phyloP scores from a whole-genome alignment of 305 asterid species.

The Plantago coronopus region DNA sequence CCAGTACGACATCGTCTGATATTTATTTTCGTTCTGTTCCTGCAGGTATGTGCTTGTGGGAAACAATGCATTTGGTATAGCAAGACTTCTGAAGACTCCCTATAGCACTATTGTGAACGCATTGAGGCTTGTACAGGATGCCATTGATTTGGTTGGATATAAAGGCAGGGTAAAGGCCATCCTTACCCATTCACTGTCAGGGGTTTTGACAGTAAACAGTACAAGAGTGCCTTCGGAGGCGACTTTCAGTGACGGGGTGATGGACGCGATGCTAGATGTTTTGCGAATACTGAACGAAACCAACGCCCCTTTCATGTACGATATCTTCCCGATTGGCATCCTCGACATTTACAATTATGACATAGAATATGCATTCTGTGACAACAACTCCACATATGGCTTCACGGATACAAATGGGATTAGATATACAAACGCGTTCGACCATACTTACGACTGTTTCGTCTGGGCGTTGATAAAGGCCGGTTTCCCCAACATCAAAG shows the following conservation, averaged over 20 bases:
- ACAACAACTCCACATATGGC: not conserved
- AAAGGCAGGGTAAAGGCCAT: not conserved
- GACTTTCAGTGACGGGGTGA: not conserved
- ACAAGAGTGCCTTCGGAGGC: not conserved
- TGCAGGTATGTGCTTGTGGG: not conserved
- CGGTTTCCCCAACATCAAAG: slow-evolving; percentile 21
- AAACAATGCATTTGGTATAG: not conserved
- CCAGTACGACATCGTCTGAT: not conserved
- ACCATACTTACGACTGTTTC: slow-evolving; percentile 30
- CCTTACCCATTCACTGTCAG: not conserved
- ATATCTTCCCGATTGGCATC: not conserved
- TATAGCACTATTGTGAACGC: not conserved
- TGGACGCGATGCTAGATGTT: not conserved
- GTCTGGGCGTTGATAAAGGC: slow-evolving; percentile 34
- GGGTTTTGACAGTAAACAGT: not conserved
- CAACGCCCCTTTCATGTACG: not conserved
- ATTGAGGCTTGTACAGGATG: not conserved
- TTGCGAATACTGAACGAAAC: not conserved
- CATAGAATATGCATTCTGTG: not conserved
- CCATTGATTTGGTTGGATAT: not conserved
- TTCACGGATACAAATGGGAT: not conserved
- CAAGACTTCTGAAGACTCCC: not conserved
- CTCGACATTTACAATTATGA: not conserved
- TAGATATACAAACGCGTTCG: not conserved
- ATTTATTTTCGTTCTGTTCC: not conserved